Percentiles rank a stretch among this genome's conserved stretches.
Evolutionary conservation across 2,329 filamentous ascomycete genomes (phyloP).

Genomic region (Pochonia chlamydosporia): DNA sequence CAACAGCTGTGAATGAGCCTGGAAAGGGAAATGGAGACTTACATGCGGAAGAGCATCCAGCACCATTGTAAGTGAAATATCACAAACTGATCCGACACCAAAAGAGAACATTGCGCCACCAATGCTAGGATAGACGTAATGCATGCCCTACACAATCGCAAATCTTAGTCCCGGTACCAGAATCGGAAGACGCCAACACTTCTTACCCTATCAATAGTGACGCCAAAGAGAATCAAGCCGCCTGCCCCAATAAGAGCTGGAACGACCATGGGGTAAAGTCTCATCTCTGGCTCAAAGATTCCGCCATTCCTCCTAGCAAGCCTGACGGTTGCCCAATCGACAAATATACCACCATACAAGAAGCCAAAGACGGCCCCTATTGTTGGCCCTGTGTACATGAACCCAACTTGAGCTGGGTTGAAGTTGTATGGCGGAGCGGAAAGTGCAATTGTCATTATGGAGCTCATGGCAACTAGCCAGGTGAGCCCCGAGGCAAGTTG

Average conservation of each 20-base stretch:
- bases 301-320: slow-evolving; percentile 32
- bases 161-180: background rate
- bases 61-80: slow-evolving; percentile 28
- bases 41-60: slow-evolving; percentile 27
- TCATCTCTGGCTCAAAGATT: slow-evolving; percentile 39
- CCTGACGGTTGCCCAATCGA: slow-evolving; percentile 30
- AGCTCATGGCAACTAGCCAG: slow-evolving; percentile 26
- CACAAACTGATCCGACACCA: slow-evolving; percentile 31
- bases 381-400: slow-evolving; percentile 24
- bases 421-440: slow-evolving; percentile 26
- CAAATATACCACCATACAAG: slow-evolving; percentile 31
- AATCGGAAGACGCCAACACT: background rate
- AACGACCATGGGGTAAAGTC: slow-evolving; percentile 25
- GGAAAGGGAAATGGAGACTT: too few species aligned
- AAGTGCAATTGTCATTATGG: slow-evolving; percentile 28
- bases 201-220: slow-evolving; percentile 27
- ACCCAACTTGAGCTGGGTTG: slow-evolving; percentile 18
- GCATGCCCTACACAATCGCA: slow-evolving; percentile 29
- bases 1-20: too few species aligned
- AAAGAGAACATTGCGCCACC: slow-evolving; percentile 31
- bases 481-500: slow-evolving; percentile 31
- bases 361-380: slow-evolving; percentile 33
- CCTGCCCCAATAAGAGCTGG: slow-evolving; percentile 27
- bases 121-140: slow-evolving; percentile 34
- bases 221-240: slow-evolving; percentile 34